Evolutionary conservation across 192 early-diverging fungal genomes (phyloP).

Genomic region (Linnemannia schmuckeri): DNA sequence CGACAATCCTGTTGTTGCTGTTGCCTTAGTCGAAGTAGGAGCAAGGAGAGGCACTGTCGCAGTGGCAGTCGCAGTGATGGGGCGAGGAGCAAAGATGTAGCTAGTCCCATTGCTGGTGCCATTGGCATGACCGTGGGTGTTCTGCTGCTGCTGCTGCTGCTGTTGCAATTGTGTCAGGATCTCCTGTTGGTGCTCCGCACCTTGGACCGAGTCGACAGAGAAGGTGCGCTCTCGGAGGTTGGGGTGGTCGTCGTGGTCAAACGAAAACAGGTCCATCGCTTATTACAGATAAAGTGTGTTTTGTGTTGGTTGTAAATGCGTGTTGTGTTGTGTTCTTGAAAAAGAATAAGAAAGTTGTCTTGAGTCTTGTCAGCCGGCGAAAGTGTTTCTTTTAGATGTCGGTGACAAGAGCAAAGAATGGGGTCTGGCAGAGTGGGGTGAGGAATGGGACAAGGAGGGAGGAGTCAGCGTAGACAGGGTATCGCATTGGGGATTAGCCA

Average conservation of each 20-base stretch:
- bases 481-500: conserved; percentile 42
- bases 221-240: conserved; percentile 44
- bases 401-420: conserved; percentile 6
- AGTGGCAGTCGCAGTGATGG: conserved; percentile 11
- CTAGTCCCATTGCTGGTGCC: background rate
- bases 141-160: conserved; percentile 12
- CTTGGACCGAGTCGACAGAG: conserved; percentile 49
- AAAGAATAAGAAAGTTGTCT: background rate
- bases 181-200: conserved; percentile 16
- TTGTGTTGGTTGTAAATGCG: background rate
- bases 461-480: conserved; percentile 26
- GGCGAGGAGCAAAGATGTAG: conserved; percentile 37
- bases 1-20: conserved; percentile 5
- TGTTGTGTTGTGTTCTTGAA: background rate
- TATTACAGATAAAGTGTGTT: background rate
- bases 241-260: conserved; percentile 65
- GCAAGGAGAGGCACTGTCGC: background rate
- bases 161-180: conserved; percentile 24
- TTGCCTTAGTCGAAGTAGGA: conserved; percentile 9
- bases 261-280: conserved; percentile 62
- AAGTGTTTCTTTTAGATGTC: background rate
- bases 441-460: conserved; percentile 45
- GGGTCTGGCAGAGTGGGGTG: conserved; percentile 46
- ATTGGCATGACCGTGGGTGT: conserved; percentile 21
- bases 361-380: conserved; percentile 16